A percentile compares a stretch with the other conserved stretches of the same genome.
phyloP scores from a whole-genome alignment of 805 yeast species.

The Starmerella vitae region DNA sequence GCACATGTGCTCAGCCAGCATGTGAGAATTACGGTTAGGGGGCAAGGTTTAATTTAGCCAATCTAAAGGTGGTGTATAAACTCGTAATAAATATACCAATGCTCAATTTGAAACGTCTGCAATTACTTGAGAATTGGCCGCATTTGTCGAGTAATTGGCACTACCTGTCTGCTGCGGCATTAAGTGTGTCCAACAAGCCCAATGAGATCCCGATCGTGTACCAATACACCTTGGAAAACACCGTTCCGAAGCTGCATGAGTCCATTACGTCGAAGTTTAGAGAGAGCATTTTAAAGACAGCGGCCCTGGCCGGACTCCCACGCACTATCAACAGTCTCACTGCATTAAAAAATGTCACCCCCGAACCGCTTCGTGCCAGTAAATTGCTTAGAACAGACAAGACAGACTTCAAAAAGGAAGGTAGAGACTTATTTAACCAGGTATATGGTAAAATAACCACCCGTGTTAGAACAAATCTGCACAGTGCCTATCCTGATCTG shows the following conservation, averaged over 20 bases:
- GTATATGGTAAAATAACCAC: constrained; percentile 63
- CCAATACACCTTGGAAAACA: constrained; percentile 43
- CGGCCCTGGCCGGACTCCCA: constrained; percentile 75
- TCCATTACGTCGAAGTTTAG: constrained; percentile 43
- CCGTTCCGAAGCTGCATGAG: constrained; percentile 20
- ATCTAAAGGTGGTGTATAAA: too few relatives aligned
- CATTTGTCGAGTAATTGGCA: constrained; percentile 53
- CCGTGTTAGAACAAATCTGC: constrained; percentile 55
- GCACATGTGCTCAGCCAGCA: too few relatives aligned
- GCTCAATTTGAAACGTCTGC: constrained; percentile 44
- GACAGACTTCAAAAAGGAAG: constrained; percentile 31
- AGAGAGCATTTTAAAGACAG: constrained; percentile 64
- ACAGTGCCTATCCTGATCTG: constrained; percentile 70
- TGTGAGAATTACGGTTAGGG: too few relatives aligned
- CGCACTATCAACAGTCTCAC: constrained; percentile 69
- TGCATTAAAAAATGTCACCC: constrained; percentile 51
- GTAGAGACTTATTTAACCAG: constrained; percentile 53
- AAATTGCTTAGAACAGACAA: constrained; percentile 21
- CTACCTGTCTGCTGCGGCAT: constrained; percentile 62
- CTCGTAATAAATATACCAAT: too few relatives aligned
- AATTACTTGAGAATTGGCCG: constrained; percentile 41
- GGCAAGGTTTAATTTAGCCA: too few relatives aligned
- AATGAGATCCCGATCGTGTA: constrained; percentile 63
- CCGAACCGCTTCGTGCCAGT: constrained; percentile 33
- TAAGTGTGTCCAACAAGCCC: constrained; percentile 71